Percentiles rank a stretch among this genome's conserved stretches.
phyloP scores from a whole-genome alignment of 1,284 basidiomycete genomes.

The Trichosporon sp. region DNA sequence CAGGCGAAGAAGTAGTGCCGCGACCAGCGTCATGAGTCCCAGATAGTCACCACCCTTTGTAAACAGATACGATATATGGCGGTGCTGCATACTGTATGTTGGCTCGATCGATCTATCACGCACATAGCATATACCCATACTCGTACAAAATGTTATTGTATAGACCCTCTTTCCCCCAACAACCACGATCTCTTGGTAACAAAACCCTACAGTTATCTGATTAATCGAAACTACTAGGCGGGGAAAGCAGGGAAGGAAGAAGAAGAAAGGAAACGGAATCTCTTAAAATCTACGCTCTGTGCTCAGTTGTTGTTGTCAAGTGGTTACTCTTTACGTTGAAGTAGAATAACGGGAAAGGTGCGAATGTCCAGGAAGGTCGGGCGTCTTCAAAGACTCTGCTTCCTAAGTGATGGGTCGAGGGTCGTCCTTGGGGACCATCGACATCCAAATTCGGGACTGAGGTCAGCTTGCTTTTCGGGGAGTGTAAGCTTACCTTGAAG shows the following conservation, averaged over 20 bases:
- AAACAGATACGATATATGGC: conserved; percentile 3
- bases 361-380: background rate
- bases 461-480: background rate
- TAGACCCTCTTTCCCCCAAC: conserved; percentile 14
- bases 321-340: background rate
- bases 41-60: background rate
- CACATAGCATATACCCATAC: conserved; percentile 15
- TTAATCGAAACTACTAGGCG: background rate
- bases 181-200: conserved; percentile 12
- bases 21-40: conserved; percentile 7
- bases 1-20: conserved; percentile 11
- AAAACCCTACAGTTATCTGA: conserved; percentile 14
- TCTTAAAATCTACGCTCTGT: conserved; percentile 31
- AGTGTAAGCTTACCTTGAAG: conserved; percentile 43
- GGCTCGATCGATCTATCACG: conserved; percentile 10
- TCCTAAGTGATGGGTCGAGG: conserved; percentile 23
- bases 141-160: conserved; percentile 18
- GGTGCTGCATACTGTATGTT: background rate
- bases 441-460: conserved; percentile 54
- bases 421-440: conserved; percentile 51
- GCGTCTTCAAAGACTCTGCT: background rate
- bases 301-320: conserved; percentile 17
- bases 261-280: conserved; percentile 20
- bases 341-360: background rate
- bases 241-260: conserved; percentile 3